Base-by-base conservation (phyloP, 2,329 filamentous ascomycete genomes). In the Capronia epimyces region DNA sequence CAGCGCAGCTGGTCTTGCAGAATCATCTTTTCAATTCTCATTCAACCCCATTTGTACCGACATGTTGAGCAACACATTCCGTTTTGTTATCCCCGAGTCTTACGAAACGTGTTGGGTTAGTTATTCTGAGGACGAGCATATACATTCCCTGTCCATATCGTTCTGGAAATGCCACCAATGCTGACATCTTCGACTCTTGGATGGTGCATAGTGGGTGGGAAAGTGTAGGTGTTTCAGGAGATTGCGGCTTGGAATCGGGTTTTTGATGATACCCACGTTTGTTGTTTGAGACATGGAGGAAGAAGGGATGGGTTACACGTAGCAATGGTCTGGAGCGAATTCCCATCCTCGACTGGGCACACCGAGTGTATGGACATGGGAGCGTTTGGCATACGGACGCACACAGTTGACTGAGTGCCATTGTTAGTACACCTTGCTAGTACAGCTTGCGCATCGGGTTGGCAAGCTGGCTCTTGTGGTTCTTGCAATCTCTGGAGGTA, bases 1-100 rank as follows among this genome's bases (percentile, higher is more conserved):
- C 41, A 36, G 27, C 46, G 55, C 52, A 55, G 49, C 52, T 50
- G 55, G 55, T 41, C 53, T 52, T 51, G 52, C 49, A 52, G 36
- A 49, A 22, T 39, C 22, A n/a, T n/a, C 18, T 21, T 37, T 44
- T 21, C 29, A 37, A 16, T n/a, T 16, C 10, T 39, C 41, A n/a
- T 15, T 40, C 20, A 27, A 32, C 45, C 21, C n/a, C 40, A 8
- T 12, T 43, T 31, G 25, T 39, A 37, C 40, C 41, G 53, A 49
- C 43, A 37, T 46, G 8, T 40, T 45, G 47, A 50, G 16, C 34
- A 41, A 49, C 18, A 29, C 20, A 21, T 43, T 31, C 16, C 36
- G 13, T 49, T 55, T 29, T 16, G 40, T 21, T 40, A 21, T 31
- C 42, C n/a, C 25, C 46, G 39, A 36, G 42, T 46, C 42, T 53